Base-by-base conservation (phyloP, 305 asterid genomes). In the Solanum aculeatissimum region DNA sequence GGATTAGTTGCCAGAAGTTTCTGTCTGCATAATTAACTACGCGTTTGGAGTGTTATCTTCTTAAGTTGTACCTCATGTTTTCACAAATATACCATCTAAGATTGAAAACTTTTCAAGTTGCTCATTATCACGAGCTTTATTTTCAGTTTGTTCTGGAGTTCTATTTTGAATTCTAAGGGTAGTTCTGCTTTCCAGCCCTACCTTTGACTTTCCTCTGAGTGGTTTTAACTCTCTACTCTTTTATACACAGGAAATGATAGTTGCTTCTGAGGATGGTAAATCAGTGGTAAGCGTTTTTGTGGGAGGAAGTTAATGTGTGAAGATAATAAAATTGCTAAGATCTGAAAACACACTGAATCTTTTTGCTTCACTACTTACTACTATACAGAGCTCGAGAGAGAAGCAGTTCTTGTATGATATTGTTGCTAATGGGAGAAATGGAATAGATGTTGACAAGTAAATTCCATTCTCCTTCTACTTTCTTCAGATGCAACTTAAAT, bases 401-500 rank as follows among this genome's bases (percentile, higher is more conserved):
- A 93, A 96, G 88, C 93, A 69, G 53, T 96, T 96, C 90, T 84
- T 96, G 85, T 93, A 93, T 84, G 99, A 96, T 87, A 92, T 96
- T 84, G 98, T 96, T 87, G 98, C 98, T 83, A 94, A 96, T 91
- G 99, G 98, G 65, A 94, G 96, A 83, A 96, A 92, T 87, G 98
- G 98, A 81, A 92, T 96, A 84, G 99, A 96, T 87, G 99, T 94
- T 72, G 98, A 96, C 91, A 96, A 94, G 99, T 96, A 91, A 60
- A 83, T 86, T 51, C 85, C 88, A 65, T 80, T 80, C 88, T 86
- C 80, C 53, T 23, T 51, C 84, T 53, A 27, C 40, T 83, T 82
- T 71, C 75, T 84, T 82, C 43, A 54, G 43, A 72, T 71, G 79
- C 75, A 83, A 38, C 83, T 83, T 55, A 15, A 72, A 23, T 60